Evolutionary conservation across 2,329 filamentous ascomycete genomes (phyloP).

Genomic region (Fusarium nelsonii): DNA sequence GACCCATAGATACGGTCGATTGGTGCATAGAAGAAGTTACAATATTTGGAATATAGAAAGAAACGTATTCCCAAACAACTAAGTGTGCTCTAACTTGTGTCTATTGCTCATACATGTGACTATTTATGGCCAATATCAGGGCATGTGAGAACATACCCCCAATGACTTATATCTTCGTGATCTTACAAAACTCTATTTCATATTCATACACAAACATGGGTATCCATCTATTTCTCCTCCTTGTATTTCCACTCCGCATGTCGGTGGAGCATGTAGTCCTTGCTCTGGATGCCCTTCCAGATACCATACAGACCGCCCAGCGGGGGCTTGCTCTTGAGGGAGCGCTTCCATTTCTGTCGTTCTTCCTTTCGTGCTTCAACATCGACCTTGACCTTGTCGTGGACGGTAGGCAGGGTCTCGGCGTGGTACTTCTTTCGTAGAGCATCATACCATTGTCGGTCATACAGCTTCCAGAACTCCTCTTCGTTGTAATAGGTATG

Average conservation of each 20-base stretch:
- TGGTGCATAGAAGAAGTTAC: conserved; percentile 38
- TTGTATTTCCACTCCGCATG: conserved; percentile 67
- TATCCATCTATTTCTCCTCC: conserved; percentile 44
- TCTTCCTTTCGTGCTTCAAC: conserved; percentile 59
- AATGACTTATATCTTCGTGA: not conserved
- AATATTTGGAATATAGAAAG: conserved; percentile 42
- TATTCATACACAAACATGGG: conserved; percentile 31
- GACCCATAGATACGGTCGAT: conserved; percentile 40
- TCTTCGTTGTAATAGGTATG: conserved; percentile 84
- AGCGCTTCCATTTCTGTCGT: conserved; percentile 55
- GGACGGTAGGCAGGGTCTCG: conserved; percentile 72
- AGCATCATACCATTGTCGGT: conserved; percentile 69
- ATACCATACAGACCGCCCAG: conserved; percentile 71
- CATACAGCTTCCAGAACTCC: conserved; percentile 77
- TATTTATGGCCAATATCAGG: not conserved
- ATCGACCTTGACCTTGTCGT: conserved; percentile 75
- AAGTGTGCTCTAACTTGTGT: not conserved
- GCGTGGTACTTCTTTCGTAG: conserved; percentile 74
- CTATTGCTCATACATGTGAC: not conserved
- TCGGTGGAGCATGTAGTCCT: conserved; percentile 67
- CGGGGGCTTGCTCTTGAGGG: conserved; percentile 64
- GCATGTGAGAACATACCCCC: conserved; percentile 1
- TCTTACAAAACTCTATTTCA: conserved; percentile 24
- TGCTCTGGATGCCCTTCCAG: conserved; percentile 68
- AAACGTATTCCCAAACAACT: conserved; percentile 32